A percentile compares a stretch with the other conserved stretches of the same genome.
phyloP scores from a whole-genome alignment of 1,139 yeast genomes.

The Sugiyamaella sp. region DNA sequence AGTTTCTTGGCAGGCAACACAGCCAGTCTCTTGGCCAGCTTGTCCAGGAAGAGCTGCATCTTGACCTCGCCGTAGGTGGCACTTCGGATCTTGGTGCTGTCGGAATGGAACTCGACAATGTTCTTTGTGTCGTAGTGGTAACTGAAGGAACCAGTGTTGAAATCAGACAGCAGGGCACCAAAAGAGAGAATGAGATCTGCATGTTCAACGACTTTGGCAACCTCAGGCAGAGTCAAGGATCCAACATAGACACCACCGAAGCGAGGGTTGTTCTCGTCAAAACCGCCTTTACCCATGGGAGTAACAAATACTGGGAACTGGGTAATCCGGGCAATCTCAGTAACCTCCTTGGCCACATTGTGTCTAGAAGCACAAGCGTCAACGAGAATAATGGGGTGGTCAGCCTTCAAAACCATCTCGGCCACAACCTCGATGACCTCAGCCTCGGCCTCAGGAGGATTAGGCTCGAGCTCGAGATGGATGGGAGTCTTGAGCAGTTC shows the following conservation, averaged over 20 bases:
- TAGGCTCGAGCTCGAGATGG: conserved; percentile 61
- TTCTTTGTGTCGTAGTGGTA: conserved; percentile 79
- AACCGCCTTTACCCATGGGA: conserved; percentile 87
- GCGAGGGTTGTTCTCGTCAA: conserved; percentile 73
- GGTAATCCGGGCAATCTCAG: conserved; percentile 63
- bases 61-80: conserved; percentile 79
- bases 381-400: conserved; percentile 73
- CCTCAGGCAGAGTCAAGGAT: conserved; percentile 72
- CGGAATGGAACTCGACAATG: conserved; percentile 88
- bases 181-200: conserved; percentile 77
- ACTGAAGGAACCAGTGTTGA: conserved; percentile 88
- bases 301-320: conserved; percentile 85
- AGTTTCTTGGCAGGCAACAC: conserved; percentile 22
- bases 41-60: conserved; percentile 69
- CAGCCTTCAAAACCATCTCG: conserved; percentile 56
- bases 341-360: conserved; percentile 63
- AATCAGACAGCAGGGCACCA: conserved; percentile 84
- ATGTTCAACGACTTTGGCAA: conserved; percentile 71
- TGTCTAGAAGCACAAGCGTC: conserved; percentile 91
- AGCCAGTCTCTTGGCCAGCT: conserved; percentile 41
- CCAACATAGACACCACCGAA: conserved; percentile 91
- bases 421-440: conserved; percentile 68
- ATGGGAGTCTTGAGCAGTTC: conserved; percentile 62
- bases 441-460: conserved; percentile 68
- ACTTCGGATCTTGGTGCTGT: conserved; percentile 72